These are phyloP conservation scores for Triticum turgidum DNA, from an alignment of 176 grass and related monocot species.

Conservation along the genomic window DNA sequence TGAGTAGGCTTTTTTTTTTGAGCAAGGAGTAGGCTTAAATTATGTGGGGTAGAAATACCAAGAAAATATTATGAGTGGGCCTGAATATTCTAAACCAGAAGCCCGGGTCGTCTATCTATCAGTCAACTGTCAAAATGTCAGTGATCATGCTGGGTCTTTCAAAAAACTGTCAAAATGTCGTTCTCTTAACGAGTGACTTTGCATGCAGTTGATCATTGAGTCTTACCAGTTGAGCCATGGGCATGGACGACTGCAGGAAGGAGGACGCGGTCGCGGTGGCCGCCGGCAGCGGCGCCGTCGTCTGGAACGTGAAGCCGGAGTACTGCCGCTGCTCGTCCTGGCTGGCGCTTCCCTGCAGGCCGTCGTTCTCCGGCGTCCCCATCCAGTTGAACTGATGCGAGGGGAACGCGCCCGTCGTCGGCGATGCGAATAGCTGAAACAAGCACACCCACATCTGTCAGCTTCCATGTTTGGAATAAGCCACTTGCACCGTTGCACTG, in stretches of 20 bases:
- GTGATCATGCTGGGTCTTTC: no score
- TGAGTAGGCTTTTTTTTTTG: no score
- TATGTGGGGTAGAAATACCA: no score
- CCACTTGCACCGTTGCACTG: neutral
- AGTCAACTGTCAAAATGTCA: neutral
- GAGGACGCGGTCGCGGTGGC: neutral
- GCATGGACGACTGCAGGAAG: conserved; percentile 28
- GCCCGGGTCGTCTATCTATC: neutral
- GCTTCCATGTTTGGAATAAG: neutral
- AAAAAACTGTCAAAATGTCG: neutral
- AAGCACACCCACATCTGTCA: neutral
- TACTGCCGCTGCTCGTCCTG: conserved; percentile 47
- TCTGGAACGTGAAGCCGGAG: conserved; percentile 74
- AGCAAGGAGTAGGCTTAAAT: no score
- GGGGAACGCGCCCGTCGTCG: conserved; percentile 61
- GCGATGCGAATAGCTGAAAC: conserved; percentile 71
- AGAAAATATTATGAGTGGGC: neutral
- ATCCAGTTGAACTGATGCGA: conserved; percentile 66
- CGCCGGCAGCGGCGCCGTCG: conserved; percentile 12
- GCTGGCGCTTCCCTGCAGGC: conserved; percentile 35
- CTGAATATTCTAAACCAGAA: neutral
- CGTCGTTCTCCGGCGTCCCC: conserved; percentile 25
- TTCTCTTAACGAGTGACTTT: neutral
- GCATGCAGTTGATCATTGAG: neutral
- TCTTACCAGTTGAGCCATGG: conserved; percentile 44